Base-by-base conservation (phyloP, 108 stramenopile species). In the Nannochloropsis gaditana region DNA sequence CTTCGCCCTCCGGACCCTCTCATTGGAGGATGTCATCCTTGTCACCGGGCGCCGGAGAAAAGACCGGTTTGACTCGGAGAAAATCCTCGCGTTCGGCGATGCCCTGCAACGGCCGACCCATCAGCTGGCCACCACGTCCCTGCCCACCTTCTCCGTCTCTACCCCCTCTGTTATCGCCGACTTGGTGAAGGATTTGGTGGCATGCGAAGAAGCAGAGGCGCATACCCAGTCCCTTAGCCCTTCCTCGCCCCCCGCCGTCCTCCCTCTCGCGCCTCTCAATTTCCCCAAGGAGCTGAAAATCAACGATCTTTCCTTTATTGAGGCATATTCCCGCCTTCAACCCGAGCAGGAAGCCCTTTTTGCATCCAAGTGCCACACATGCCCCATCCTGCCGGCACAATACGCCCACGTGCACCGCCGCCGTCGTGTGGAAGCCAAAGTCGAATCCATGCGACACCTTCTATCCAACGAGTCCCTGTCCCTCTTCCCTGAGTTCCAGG, bases 401-500 rank as follows among this genome's bases (percentile, higher is more conserved):
- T 86, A 86, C 21, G 42, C 44, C 44, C 86, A 83, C 41, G 79
- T 79, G 82, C 86, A 83, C 45, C 82, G 81, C 82, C 83, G 31
- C 50, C 47, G 21, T 2, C 83, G 42, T 10, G 84, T 91, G 2
- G 83, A 87, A 50, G 43, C 21, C 45, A 89, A 88, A 43, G 59
- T 92, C 44, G 41, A 81, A 11, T 80, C 85, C 42, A 47, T 92
- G 45, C 41, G 45, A 21, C 86, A 86, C 43, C 45, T 47, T 19
- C 79, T 88, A 4, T 85, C 88, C 80, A 87, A 88, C 45, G 92
- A 92, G 82, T 41, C 45, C 9, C 45, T 99, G 45, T 89, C 92
- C 47, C 91, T 98, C 10, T 99, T 98, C 86, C 97, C 97, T 10
- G 98, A 99, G 82, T 98, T 97, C 87, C 90, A 94, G 90, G 92